Conservation (phyloP, 306 rosid species). For the Prosopis cineraria region DNA sequence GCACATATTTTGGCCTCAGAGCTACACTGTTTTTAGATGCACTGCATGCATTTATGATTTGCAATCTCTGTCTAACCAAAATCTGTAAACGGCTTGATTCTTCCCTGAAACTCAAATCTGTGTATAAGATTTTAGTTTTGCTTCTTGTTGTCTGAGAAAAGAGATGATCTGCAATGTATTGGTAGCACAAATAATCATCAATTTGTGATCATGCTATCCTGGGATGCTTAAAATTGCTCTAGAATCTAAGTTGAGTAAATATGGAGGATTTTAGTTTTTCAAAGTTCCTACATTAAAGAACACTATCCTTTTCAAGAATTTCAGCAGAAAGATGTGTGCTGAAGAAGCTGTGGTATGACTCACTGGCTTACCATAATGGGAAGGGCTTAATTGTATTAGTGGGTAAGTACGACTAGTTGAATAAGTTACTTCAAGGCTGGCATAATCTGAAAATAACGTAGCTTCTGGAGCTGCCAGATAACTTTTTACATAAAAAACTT, state of each 20-base stretch:
- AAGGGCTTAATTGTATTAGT: not conserved
- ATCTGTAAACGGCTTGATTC: not conserved
- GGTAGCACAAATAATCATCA: not conserved
- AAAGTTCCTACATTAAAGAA: not conserved
- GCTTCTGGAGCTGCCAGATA: conserved; percentile 6
- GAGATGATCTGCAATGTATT: conserved; percentile 10
- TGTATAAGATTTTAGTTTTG: not conserved
- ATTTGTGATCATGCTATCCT: not conserved
- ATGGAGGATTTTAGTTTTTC: not conserved
- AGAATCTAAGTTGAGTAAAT: conserved; percentile 23
- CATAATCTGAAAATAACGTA: not conserved
- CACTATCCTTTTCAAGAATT: conserved; percentile 6
- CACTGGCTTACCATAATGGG: not conserved
- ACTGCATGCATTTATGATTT: conserved; percentile 1
- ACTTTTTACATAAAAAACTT: conserved; percentile 3
- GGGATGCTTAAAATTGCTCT: not conserved
- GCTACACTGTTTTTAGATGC: not conserved
- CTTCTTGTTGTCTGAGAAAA: not conserved
- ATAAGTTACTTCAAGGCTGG: not conserved
- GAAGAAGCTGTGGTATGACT: not conserved
- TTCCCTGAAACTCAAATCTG: not conserved
- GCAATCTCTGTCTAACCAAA: conserved; percentile 1
- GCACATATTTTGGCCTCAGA: not conserved
- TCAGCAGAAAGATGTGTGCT: not conserved
- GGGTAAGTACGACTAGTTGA: not conserved